phyloP scores from a whole-genome alignment of 352 stramenopile species.

The Phytopythium delawarense region DNA sequence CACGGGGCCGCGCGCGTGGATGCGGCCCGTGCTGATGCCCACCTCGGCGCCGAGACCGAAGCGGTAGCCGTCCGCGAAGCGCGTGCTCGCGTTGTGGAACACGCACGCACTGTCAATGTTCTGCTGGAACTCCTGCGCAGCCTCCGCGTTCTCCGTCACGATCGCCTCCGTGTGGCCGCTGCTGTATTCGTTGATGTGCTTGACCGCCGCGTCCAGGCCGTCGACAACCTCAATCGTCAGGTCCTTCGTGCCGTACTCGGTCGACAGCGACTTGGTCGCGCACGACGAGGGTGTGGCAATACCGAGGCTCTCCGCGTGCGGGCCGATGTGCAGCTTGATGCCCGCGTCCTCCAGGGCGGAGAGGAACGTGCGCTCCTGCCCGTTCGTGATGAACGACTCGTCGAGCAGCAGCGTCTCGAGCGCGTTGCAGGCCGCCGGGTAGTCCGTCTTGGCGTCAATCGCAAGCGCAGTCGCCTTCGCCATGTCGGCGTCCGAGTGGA shows the following conservation, averaged over 20 bases:
- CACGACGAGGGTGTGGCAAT: constrained; percentile 64
- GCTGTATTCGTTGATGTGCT: constrained; percentile 95
- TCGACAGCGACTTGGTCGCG: constrained; percentile 78
- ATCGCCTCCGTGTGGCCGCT: constrained; percentile 98
- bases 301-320: constrained; percentile 74
- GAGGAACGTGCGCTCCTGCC: constrained; percentile 74
- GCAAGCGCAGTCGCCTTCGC: constrained; percentile 86
- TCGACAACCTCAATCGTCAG: constrained; percentile 93
- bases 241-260: constrained; percentile 94
- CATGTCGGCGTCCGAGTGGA: constrained; percentile 89
- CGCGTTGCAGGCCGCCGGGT: constrained; percentile 97
- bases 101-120: constrained; percentile 96
- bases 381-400: constrained; percentile 72
- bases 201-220: constrained; percentile 87
- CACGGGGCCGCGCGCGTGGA: constrained; percentile 95
- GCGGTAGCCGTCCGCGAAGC: constrained; percentile 94
- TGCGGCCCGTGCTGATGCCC: constrained; percentile 96
- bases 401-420: constrained; percentile 97
- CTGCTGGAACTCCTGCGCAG: constrained; percentile 68
- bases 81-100: constrained; percentile 98
- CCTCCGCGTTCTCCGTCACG: constrained; percentile 89
- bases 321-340: constrained; percentile 93
- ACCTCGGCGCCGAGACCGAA: constrained; percentile 98
- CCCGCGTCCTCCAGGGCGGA: constrained; percentile 80
- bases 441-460: constrained; percentile 98